Conservation (phyloP, 345 rosid species). For the Lepidium africanum region DNA sequence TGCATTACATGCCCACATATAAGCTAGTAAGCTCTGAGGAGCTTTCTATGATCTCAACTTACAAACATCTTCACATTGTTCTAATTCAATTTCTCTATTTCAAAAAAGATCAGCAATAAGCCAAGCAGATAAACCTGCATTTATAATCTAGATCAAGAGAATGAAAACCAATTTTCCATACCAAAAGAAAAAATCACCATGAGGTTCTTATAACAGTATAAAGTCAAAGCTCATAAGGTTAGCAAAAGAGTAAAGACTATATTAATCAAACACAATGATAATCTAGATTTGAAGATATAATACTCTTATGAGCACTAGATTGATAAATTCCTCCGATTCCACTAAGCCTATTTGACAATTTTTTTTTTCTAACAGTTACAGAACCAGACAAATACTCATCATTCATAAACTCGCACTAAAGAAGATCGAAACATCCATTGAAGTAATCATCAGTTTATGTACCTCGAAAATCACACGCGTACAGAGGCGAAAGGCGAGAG, state of each 20-base stretch:
- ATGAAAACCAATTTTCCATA: too few relatives aligned
- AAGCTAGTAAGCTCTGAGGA: neutral
- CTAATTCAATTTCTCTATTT: neutral
- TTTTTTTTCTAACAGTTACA: neutral
- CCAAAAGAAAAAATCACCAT: neutral
- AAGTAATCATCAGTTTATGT: neutral
- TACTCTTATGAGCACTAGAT: neutral
- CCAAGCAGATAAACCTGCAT: neutral
- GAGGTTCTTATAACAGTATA: neutral
- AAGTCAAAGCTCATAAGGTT: neutral
- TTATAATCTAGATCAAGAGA: neutral
- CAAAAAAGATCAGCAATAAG: neutral
- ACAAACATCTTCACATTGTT: neutral
- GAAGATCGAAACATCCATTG: neutral
- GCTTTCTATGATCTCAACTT: neutral
- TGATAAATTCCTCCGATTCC: neutral
- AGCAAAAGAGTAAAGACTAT: neutral
- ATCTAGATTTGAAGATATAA: neutral
- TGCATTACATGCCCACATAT: too few relatives aligned
- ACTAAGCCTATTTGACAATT: too few relatives aligned
- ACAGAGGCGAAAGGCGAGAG: constrained; percentile 25
- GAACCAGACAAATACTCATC: neutral
- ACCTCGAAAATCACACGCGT: constrained; percentile 38
- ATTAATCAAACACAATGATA: neutral
- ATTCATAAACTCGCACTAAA: too few relatives aligned